These are phyloP conservation scores for Morella rubra DNA, from an alignment of 306 rosid species.

Conservation along the genomic window DNA sequence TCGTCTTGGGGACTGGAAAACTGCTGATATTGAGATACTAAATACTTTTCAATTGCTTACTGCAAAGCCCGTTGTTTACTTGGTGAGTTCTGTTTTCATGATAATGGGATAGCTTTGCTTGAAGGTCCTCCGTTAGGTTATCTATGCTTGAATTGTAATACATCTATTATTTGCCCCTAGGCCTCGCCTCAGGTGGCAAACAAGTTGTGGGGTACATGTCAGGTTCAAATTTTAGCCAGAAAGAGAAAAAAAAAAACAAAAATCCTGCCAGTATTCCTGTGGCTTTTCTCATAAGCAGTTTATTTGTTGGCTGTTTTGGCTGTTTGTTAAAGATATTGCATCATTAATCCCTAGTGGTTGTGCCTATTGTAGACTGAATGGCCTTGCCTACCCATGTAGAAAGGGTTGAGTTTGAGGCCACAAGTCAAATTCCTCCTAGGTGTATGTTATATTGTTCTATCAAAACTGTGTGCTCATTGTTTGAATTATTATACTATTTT, in stretches of 20 bases:
- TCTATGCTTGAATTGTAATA: neutral
- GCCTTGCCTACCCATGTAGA: neutral
- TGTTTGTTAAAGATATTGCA: neutral
- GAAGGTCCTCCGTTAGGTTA: neutral
- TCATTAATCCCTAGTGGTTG: neutral
- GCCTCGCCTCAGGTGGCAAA: neutral
- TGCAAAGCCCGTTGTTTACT: slow-evolving; percentile 94
- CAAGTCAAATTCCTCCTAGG: neutral
- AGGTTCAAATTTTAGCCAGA: neutral
- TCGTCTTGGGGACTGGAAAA: slow-evolving; percentile 96
- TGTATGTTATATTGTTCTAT: neutral
- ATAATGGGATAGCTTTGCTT: slow-evolving; percentile 1
- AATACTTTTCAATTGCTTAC: slow-evolving; percentile 94
- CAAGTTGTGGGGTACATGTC: neutral
- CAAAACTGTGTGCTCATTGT: neutral
- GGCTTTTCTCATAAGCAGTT: neutral
- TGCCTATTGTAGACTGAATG: neutral
- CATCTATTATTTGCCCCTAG: neutral
- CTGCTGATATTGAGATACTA: slow-evolving; percentile 85
- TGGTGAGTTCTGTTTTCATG: slow-evolving; percentile 47
- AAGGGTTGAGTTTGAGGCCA: neutral
- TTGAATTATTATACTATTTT: too few relatives aligned
- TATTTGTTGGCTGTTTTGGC: neutral
- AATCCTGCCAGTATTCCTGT: neutral
- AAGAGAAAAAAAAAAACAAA: neutral